These are phyloP conservation scores for Mortierella sp. DNA, from an alignment of 371 early-diverging fungal species.

Conservation along the genomic window DNA sequence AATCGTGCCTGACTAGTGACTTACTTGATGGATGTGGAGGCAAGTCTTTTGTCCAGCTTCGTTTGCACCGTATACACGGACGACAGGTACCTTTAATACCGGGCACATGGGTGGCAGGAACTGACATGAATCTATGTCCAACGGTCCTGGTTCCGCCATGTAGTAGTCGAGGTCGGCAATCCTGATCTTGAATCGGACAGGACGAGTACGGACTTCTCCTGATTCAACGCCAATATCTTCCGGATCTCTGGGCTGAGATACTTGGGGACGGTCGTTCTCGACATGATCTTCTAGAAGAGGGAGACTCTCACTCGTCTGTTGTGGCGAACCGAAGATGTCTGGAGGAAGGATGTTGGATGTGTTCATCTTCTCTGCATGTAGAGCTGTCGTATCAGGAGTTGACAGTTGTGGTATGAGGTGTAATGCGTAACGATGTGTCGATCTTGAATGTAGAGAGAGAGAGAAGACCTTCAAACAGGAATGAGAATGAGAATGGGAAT, in stretches of 20 bases:
- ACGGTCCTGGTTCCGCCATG: slow-evolving; percentile 65
- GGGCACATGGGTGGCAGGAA: slow-evolving; percentile 44
- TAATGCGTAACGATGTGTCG: too few relatives aligned
- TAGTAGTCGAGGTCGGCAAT: slow-evolving; percentile 73
- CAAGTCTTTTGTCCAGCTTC: slow-evolving; percentile 78
- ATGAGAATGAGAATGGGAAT: too few relatives aligned
- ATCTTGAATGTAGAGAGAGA: too few relatives aligned
- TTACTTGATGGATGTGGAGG: slow-evolving; percentile 82
- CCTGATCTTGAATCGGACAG: slow-evolving; percentile 57
- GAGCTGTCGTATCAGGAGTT: not conserved
- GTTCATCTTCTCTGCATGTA: slow-evolving; percentile 5
- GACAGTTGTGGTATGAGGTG: too few relatives aligned
- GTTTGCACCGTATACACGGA: slow-evolving; percentile 87
- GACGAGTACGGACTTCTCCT: not conserved
- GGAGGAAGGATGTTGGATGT: slow-evolving; percentile 9
- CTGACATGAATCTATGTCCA: slow-evolving; percentile 58
- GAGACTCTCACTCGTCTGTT: not conserved
- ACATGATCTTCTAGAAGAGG: not conserved
- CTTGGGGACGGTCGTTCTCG: not conserved
- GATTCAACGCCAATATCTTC: not conserved
- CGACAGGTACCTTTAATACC: slow-evolving; percentile 73
- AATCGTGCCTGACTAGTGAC: not conserved
- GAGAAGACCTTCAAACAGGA: too few relatives aligned
- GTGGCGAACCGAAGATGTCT: not conserved
- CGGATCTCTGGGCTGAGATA: not conserved